Base-by-base conservation (phyloP, 78 protist genomes). In the Pelomyxa schiedti region DNA sequence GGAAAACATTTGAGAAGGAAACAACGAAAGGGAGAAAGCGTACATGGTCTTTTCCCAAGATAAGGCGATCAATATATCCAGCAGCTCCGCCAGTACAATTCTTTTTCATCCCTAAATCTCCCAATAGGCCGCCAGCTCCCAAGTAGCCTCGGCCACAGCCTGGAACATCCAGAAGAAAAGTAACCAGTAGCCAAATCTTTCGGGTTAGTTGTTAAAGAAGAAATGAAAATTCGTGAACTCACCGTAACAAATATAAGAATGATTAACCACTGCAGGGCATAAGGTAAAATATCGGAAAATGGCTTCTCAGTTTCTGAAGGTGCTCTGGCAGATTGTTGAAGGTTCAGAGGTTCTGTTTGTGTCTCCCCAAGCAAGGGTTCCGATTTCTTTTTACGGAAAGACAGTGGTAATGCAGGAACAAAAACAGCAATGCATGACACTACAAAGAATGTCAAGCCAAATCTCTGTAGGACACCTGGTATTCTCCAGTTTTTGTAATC, bases 81-180 rank as follows among this genome's bases (percentile, higher is more conserved):
- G 88, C 87, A 0, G 82, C 82, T 1, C 92, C 92, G 38, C 92
- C 92, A 26, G 88, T 84, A 74, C 92, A 88, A 30, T 83, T n/a
- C 4, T 8, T 22, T 29, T 79, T 52, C 37, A 9, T 1, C 24
- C 76, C 82, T 8, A 32, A 16, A 4, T 77, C 66, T 0, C 72
- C 77, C 6, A 80, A 24, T 16, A 47, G 16, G 9, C 92, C 92
- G 22, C 92, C 92, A 4, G 86, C 82, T 9, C 92, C 92, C 29
- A 88, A 24, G 70, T 88, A 88, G 7, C 92, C 92, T 0, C 69
- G 41, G 24, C 74, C 74, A 52, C 92, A 88, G 4, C 88, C 89
- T 28, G 81, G 78, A 1, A 87, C 88, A 5, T 70, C 75, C 1
- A 84, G 32, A 7, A 83, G 37, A 66, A 81, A 78, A 8, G 82